These are phyloP conservation scores for Lentinula detonsa DNA, from an alignment of 768 basidiomycete species.

Conservation along the genomic window DNA sequence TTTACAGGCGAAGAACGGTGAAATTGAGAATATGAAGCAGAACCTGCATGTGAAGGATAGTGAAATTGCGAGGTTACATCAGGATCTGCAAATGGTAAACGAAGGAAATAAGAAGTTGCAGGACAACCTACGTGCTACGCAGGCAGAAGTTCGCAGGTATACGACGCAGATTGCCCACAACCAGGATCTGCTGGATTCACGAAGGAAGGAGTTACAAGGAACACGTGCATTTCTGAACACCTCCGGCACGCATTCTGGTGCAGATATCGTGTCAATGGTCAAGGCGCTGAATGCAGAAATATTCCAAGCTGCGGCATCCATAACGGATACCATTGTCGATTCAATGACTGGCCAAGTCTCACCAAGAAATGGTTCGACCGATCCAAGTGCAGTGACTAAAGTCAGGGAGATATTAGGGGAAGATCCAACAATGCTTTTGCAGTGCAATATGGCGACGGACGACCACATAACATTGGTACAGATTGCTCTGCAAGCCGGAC, in stretches of 20 bases:
- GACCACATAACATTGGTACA: background rate
- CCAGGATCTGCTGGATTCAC: conserved; percentile 18
- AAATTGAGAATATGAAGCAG: background rate
- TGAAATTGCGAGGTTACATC: too few species aligned
- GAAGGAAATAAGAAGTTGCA: background rate
- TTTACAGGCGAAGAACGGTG: too few species aligned
- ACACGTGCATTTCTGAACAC: conserved; percentile 38
- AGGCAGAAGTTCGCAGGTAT: background rate
- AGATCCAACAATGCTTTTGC: background rate
- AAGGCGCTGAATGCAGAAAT: conserved; percentile 43
- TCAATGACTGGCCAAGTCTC: conserved; percentile 15
- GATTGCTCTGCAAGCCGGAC: background rate
- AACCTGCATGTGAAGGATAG: too few species aligned
- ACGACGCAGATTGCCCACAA: conserved; percentile 13
- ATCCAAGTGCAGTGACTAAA: background rate
- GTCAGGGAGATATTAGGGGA: background rate
- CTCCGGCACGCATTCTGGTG: conserved; percentile 35
- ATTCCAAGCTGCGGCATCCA: conserved; percentile 36
- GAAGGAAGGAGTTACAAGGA: conserved; percentile 32
- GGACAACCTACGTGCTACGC: too few species aligned
- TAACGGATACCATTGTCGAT: conserved; percentile 18
- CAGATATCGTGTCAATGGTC: conserved; percentile 30
- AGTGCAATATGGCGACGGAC: background rate
- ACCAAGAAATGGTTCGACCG: too few species aligned
- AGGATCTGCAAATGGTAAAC: background rate